Base-by-base conservation (phyloP, 164 flowering plant species). In the Pachysandra terminalis region DNA sequence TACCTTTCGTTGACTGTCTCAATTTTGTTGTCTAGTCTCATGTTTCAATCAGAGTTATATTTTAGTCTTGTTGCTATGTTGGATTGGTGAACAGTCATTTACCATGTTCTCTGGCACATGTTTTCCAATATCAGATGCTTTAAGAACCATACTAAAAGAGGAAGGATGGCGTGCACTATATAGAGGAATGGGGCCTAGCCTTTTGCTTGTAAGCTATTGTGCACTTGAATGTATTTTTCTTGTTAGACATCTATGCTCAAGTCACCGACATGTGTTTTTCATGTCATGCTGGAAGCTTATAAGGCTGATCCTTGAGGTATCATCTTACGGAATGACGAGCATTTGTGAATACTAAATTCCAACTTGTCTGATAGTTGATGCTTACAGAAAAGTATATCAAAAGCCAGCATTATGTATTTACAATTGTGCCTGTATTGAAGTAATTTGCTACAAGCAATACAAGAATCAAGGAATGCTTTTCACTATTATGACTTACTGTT, bases 161-260 rank as follows among this genome's bases (percentile, higher is more conserved):
- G 99, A 96, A 84, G 99, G 99, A 64, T 90, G 88, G 91, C 80
- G 69, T 67, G 90, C 91, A 62, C 86, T 96, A 55, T 96, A 96
- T 75, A 90, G 69, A 80, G 99, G 99, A 61, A 72, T 96, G 73
- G 84, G 82, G 24, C 99, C 99, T 45, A 70, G 96, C 69, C 93
- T 96, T 61, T 81, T 96, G 61, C 88, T 96, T 81, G 98, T 96
- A 79, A 75, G 87, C 66, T 62, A 66, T 66, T 58, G 24, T 23
- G 56, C 26, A 32, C 51, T 10, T 51, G 32, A 26, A n/a, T n/a
- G n/a, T n/a, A n/a, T 64, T 37, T 9, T 54, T 12, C 45, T 56
- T n/a, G 14, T 61, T 15, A 32, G 7, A 32, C 45, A 40, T 40
- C 45, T 10, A 40, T 10, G 10, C 45, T 40, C 45, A 40, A 40